phyloP scores from a whole-genome alignment of 345 rosid species.

The Dovyalis caffra region DNA sequence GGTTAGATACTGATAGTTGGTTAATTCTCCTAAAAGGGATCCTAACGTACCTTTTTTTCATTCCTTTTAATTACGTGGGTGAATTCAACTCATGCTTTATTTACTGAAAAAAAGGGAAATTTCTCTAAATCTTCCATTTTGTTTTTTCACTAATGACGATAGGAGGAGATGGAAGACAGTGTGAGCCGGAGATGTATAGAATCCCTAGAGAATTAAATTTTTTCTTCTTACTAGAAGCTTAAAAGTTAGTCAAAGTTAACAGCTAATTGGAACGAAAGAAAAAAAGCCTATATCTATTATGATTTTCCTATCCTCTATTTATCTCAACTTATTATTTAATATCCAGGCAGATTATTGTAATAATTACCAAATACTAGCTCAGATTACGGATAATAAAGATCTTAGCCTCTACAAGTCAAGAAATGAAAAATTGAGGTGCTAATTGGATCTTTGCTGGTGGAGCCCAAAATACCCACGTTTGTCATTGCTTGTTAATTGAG shows the following conservation, averaged over 20 bases:
- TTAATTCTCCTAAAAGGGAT: neutral
- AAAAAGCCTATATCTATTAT: neutral
- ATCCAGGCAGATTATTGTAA: too few species aligned
- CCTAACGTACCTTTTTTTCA: neutral
- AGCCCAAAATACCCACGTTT: too few species aligned
- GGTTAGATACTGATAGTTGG: neutral
- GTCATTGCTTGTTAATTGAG: too few species aligned
- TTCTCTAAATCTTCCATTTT: neutral
- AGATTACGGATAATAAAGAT: too few species aligned
- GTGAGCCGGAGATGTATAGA: neutral
- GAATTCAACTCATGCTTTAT: neutral
- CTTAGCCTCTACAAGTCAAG: too few species aligned
- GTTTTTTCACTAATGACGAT: too few species aligned
- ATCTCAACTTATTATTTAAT: neutral
- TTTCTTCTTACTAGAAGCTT: neutral
- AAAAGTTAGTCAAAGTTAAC: conserved; percentile 11
- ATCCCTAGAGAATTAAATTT: neutral
- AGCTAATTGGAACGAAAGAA: neutral
- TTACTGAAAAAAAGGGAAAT: conserved; percentile 6
- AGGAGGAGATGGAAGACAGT: neutral
- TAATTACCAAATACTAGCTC: too few species aligned
- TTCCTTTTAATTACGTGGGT: neutral
- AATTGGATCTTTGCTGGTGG: too few species aligned
- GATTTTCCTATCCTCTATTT: neutral
- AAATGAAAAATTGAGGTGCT: too few species aligned